Evolutionary conservation across 1,284 basidiomycete genomes (phyloP).

Genomic region (Cryptococcus maquisensis): DNA sequence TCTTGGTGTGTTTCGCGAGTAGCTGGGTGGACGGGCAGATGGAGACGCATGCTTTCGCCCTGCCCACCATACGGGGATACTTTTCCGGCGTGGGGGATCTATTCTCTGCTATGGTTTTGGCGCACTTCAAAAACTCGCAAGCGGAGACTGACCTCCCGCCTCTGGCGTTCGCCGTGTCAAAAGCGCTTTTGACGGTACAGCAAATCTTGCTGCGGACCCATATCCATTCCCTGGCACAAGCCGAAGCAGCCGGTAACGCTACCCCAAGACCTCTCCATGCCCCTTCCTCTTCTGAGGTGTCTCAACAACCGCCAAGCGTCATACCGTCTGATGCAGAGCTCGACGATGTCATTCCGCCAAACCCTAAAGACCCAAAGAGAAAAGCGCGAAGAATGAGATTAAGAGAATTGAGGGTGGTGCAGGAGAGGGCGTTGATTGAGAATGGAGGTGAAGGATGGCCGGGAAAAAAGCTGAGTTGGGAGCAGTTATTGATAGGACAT

Average conservation of each 20-base stretch:
- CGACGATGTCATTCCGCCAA: slow-evolving; percentile 51
- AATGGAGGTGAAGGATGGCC: slow-evolving; percentile 38
- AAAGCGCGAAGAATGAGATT: slow-evolving; percentile 68
- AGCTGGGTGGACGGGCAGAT: slow-evolving; percentile 52
- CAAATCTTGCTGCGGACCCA: slow-evolving; percentile 74
- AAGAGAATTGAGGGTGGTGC: slow-evolving; percentile 74
- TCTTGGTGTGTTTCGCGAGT: slow-evolving; percentile 68
- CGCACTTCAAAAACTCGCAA: slow-evolving; percentile 59
- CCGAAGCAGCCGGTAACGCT: slow-evolving; percentile 16
- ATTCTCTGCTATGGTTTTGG: slow-evolving; percentile 88
- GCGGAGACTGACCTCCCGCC: slow-evolving; percentile 30
- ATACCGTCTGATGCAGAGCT: slow-evolving; percentile 63
- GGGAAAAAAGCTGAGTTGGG: slow-evolving; percentile 33
- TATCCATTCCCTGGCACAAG: slow-evolving; percentile 43
- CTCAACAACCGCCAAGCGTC: slow-evolving; percentile 14
- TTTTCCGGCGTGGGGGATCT: slow-evolving; percentile 96
- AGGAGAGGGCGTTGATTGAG: slow-evolving; percentile 55
- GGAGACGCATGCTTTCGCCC: slow-evolving; percentile 61
- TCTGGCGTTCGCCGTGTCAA: slow-evolving; percentile 60
- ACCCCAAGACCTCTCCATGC: slow-evolving; percentile 31
- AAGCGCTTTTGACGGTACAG: slow-evolving; percentile 77
- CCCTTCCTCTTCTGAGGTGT: slow-evolving; percentile 24
- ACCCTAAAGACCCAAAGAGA: slow-evolving; percentile 58
- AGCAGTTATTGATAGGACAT: too few relatives aligned
- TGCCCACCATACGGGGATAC: slow-evolving; percentile 82